Evolutionary conservation across 495 filamentous ascomycete genomes (phyloP), one percentile per base, ranked within the genome.

Genomic region (Lasiosphaeris hirsuta): DNA sequence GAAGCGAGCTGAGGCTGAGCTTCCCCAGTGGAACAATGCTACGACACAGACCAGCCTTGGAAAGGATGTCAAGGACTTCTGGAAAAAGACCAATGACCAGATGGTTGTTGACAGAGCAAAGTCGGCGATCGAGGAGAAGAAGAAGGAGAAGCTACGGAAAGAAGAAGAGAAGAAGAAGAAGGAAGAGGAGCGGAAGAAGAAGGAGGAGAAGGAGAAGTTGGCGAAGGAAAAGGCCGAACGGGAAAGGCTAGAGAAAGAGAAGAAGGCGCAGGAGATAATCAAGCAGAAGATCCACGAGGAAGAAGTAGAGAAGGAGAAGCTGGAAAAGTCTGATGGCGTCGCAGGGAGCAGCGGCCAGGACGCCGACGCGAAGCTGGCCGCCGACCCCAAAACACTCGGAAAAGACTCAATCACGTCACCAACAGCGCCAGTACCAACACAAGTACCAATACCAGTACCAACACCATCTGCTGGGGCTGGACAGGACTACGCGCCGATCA

Each of bases 11-110:
- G 65, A 68, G 42, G 44, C 51, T 10, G 34, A 47, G 38, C 55
- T 63, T 6, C 63, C 63, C 4, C 50, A 64, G 38, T 65, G 63
- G 65, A 54, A 49, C 51, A 64, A 68, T 45, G 51, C 47, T 5
- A 62, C 65, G 4, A 58, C 58, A 10, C 41, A 57, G 23, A 17
- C 46, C 4, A 17, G 13, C 13, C 51, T 66, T 14, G 33, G 23
- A n/a, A 30, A 54, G 2, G 51, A 66, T 41, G 46, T 53, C 33
- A 36, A 41, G 14, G 46, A 58, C 42, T 65, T 63, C 39, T 65
- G 60, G 60, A 5, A 36, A 14, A 55, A 53, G 13, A 33, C 36
- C 10, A 45, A 53, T 17, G 36, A 51, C 33, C 54, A 56, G 53
- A 9, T 63, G 34, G 30, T 38, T 17, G 39, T 51, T 9, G 47